phyloP scores from a whole-genome alignment of 106 monocot genomes.

The Vanilla planifolia region DNA sequence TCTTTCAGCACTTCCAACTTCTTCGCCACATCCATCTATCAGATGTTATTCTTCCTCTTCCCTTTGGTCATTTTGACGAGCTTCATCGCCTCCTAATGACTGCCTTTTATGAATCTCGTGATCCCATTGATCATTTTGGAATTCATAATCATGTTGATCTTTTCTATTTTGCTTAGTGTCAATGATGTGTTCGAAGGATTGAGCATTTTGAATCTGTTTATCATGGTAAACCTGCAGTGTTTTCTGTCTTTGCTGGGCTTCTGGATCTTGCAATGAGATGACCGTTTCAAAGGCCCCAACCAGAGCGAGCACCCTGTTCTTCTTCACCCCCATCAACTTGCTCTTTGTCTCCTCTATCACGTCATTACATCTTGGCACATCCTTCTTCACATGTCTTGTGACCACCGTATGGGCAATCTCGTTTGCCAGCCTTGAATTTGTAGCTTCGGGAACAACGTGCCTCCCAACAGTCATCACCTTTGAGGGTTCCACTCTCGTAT shows the following conservation, averaged over 20 bases:
- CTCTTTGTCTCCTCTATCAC: slow-evolving; percentile 31
- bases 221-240: neutral
- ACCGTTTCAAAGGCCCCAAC: slow-evolving; percentile 42
- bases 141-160: neutral
- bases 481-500: neutral
- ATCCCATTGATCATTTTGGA: too few relatives aligned
- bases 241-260: slow-evolving; percentile 6
- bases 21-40: too few relatives aligned
- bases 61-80: neutral
- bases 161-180: neutral
- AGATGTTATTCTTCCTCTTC: too few relatives aligned
- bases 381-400: neutral
- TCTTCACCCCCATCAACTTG: slow-evolving; percentile 23
- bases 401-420: neutral
- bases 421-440: neutral
- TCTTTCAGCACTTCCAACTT: too few relatives aligned
- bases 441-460: neutral
- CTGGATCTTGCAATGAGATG: slow-evolving; percentile 28
- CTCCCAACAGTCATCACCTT: neutral
- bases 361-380: slow-evolving; percentile 9
- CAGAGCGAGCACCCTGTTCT: slow-evolving; percentile 34
- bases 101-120: neutral
- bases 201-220: neutral
- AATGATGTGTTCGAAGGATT: neutral
- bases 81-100: neutral